Conservation (phyloP, 2,329 filamentous ascomycete species). For the Penicillium sp. region DNA sequence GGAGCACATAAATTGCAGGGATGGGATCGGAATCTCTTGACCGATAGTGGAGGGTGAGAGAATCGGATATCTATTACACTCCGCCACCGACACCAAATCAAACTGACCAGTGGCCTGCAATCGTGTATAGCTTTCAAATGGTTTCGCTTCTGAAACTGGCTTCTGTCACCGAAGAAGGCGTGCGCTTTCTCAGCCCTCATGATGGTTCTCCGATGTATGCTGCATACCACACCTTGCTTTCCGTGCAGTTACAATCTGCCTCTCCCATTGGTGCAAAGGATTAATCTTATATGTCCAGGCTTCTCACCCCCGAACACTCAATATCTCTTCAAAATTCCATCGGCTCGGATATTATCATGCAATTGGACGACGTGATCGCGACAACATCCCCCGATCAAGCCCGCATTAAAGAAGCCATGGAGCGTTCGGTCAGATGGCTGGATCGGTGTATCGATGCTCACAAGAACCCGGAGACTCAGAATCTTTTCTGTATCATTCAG, state of each 20-base stretch:
- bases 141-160: slow-evolving; percentile 93
- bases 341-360: slow-evolving; percentile 99
- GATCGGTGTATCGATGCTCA: slow-evolving; percentile 94
- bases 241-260: neutral
- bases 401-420: slow-evolving; percentile 93
- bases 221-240: neutral
- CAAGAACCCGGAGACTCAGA: slow-evolving; percentile 79
- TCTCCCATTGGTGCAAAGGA: too few relatives aligned
- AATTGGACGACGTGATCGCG: slow-evolving; percentile 95
- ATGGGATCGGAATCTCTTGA: slow-evolving; percentile 94
- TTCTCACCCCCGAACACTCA: slow-evolving; percentile 95
- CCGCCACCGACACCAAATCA: neutral
- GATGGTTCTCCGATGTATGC: slow-evolving; percentile 85
- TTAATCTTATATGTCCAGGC: slow-evolving; percentile 45
- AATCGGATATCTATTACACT: neutral
- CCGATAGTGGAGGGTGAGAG: slow-evolving; percentile 61
- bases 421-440: slow-evolving; percentile 91
- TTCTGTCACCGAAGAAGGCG: slow-evolving; percentile 92
- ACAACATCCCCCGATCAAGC: slow-evolving; percentile 88
- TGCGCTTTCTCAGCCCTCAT: slow-evolving; percentile 93
- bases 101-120: neutral
- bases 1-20: slow-evolving; percentile 94
- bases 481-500: slow-evolving; percentile 98
- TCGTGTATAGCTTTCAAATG: slow-evolving; percentile 83
- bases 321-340: slow-evolving; percentile 96